phyloP scores from a whole-genome alignment of 176 grass and related monocot genomes.

The Rhynchospora breviuscula region DNA sequence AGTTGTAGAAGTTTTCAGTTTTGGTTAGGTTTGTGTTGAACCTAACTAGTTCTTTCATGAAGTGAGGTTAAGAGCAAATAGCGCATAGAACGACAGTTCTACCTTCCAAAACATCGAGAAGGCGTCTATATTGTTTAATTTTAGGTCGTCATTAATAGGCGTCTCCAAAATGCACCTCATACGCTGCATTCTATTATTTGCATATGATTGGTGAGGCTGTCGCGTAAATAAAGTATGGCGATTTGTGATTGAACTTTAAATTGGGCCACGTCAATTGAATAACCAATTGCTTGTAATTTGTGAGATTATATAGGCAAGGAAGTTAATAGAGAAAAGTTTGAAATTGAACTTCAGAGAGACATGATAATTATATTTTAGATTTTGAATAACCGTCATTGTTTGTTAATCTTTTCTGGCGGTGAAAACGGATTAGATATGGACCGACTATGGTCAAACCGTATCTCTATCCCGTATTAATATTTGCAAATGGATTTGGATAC shows the following conservation, averaged over 20 bases:
- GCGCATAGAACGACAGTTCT: neutral
- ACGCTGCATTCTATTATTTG: neutral
- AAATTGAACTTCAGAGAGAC: too few species aligned
- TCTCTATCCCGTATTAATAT: too few species aligned
- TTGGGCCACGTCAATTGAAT: neutral
- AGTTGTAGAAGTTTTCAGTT: slow-evolving; percentile 13
- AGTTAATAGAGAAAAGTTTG: too few species aligned
- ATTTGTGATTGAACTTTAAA: neutral
- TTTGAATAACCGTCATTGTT: too few species aligned
- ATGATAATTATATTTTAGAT: too few species aligned
- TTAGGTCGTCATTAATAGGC: neutral
- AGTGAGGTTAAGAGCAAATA: neutral
- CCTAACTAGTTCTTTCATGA: slow-evolving; percentile 23
- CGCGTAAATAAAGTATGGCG: neutral
- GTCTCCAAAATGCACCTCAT: neutral
- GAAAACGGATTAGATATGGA: too few species aligned
- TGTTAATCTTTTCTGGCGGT: too few species aligned
- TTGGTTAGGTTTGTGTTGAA: neutral
- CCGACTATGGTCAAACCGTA: too few species aligned
- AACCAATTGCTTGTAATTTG: neutral
- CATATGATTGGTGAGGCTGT: neutral
- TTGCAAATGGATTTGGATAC: too few species aligned
- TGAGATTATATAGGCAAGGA: too few species aligned
- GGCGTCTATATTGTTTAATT: neutral
- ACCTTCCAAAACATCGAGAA: slow-evolving; percentile 14